phyloP scores from a whole-genome alignment of 2,329 filamentous ascomycete genomes.

The Nannizzia gypsea region DNA sequence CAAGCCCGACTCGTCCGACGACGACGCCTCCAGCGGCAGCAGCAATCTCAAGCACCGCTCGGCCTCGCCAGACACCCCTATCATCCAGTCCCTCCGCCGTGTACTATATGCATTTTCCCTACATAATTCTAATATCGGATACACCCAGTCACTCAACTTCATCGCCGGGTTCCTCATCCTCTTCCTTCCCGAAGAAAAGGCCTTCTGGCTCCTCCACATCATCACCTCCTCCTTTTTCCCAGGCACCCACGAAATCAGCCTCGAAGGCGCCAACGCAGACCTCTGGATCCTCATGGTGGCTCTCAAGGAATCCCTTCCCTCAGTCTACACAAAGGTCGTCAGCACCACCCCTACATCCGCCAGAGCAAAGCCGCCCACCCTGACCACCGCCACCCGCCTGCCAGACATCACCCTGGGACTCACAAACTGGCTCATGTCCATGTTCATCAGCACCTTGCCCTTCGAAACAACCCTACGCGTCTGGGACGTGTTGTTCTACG shows the following conservation, averaged over 20 bases:
- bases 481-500: conserved; percentile 94
- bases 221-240: conserved; percentile 81
- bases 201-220: conserved; percentile 86
- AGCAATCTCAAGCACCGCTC: conserved; percentile 27
- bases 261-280: conserved; percentile 88
- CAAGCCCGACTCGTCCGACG: conserved; percentile 48
- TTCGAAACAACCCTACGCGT: conserved; percentile 85
- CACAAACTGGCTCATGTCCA: conserved; percentile 96
- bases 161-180: conserved; percentile 78
- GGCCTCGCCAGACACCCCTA: conserved; percentile 50
- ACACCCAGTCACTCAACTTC: conserved; percentile 94
- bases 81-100: conserved; percentile 69
- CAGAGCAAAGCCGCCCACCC: conserved; percentile 32
- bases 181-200: conserved; percentile 83
- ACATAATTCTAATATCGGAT: conserved; percentile 83
- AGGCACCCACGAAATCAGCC: conserved; percentile 77
- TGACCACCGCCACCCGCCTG: conserved; percentile 43
- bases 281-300: conserved; percentile 84
- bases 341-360: conserved; percentile 44
- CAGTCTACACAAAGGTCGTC: conserved; percentile 78
- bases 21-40: conserved; percentile 16
- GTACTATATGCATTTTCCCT: conserved; percentile 83
- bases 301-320: conserved; percentile 68
- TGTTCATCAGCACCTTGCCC: conserved; percentile 84
- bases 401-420: conserved; percentile 87